Conservation (phyloP, 2,329 filamentous ascomycete species). For the Lachnellula hyalina region DNA sequence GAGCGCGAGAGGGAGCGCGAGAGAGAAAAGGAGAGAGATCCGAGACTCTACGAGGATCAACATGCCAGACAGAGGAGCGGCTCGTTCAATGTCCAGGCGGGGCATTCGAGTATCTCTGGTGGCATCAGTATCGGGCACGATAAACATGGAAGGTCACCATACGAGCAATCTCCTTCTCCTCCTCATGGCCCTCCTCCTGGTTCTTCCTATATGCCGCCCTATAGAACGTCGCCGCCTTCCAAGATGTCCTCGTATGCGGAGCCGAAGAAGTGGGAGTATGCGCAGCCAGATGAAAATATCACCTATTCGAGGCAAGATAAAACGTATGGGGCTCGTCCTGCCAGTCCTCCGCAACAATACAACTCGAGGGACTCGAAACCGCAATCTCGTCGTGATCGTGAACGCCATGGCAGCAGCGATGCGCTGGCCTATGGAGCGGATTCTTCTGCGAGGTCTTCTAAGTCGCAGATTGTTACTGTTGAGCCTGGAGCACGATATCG, state of each 20-base stretch:
- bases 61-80: conserved; percentile 18
- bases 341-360: conserved; percentile 12
- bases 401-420: conserved; percentile 9
- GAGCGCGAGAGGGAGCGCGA: conserved; percentile 22
- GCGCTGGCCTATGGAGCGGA: not conserved
- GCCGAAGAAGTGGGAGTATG: conserved; percentile 35
- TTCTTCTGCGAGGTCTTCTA: conserved; percentile 14
- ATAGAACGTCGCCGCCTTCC: not conserved
- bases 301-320: conserved; percentile 29
- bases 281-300: conserved; percentile 32
- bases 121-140: conserved; percentile 22
- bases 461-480: conserved; percentile 26
- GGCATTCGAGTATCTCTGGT: conserved; percentile 20
- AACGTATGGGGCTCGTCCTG: conserved; percentile 13
- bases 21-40: conserved; percentile 24
- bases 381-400: conserved; percentile 3
- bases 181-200: not conserved
- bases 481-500: conserved; percentile 24
- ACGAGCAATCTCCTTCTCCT: conserved; percentile 11
- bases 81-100: conserved; percentile 25
- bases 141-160: conserved; percentile 6
- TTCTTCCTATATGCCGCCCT: no score
- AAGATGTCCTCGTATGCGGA: conserved; percentile 27
- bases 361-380: not conserved
- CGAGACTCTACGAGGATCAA: conserved; percentile 18